Conservation (phyloP, 768 basidiomycete genomes). For the Strobilomyces dryophilus region DNA sequence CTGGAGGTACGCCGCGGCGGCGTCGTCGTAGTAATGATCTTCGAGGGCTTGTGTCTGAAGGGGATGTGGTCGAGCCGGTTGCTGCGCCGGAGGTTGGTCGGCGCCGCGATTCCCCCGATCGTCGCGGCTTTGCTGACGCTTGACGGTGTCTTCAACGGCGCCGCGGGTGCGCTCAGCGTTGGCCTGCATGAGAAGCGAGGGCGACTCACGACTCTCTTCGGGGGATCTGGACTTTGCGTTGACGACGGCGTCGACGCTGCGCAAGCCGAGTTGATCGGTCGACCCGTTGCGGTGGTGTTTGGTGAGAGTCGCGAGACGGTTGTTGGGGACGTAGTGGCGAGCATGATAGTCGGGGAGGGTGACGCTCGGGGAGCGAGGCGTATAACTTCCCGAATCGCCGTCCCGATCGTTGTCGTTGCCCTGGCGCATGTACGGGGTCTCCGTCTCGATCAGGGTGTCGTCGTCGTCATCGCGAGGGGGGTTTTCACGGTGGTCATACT, state of each 20-base stretch:
- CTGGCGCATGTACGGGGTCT: slow-evolving; percentile 31
- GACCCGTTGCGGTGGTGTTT: slow-evolving; percentile 53
- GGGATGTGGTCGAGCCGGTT: slow-evolving; percentile 33
- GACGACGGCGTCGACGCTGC: slow-evolving; percentile 53
- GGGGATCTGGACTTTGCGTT: slow-evolving; percentile 38
- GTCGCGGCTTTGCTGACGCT: slow-evolving; percentile 18
- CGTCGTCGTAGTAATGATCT: slow-evolving; percentile 61
- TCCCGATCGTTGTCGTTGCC: slow-evolving; percentile 35
- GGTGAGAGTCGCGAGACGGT: slow-evolving; percentile 36
- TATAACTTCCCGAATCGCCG: slow-evolving; percentile 54
- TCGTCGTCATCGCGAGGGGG: slow-evolving; percentile 44
- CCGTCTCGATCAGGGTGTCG: slow-evolving; percentile 43
- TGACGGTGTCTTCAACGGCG: slow-evolving; percentile 16
- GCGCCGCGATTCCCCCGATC: slow-evolving; percentile 16
- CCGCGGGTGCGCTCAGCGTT: slow-evolving; percentile 15
- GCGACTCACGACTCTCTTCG: slow-evolving; percentile 30
- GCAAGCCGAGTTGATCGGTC: slow-evolving; percentile 59
- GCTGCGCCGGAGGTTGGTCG: slow-evolving; percentile 21
- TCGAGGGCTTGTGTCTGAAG: slow-evolving; percentile 44
- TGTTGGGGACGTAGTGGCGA: slow-evolving; percentile 27
- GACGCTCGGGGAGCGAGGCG: slow-evolving; percentile 64
- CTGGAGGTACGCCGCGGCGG: slow-evolving; percentile 55
- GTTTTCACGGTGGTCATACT: slow-evolving; percentile 34
- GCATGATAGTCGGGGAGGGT: slow-evolving; percentile 48
- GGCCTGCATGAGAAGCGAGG: slow-evolving; percentile 5